Conservation (phyloP, 805 yeast genomes). For the Lipomyces yamadae region DNA sequence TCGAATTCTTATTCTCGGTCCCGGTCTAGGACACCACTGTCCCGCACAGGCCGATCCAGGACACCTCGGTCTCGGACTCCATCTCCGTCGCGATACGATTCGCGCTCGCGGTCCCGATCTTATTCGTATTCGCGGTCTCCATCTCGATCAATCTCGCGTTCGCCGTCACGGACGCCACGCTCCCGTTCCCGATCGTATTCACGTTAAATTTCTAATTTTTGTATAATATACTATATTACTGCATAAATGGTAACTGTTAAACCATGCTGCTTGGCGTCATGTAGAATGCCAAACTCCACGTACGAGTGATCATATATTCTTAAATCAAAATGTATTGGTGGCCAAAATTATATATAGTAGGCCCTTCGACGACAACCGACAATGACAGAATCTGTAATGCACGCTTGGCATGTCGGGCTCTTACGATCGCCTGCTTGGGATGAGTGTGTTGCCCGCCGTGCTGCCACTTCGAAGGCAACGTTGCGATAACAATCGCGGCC, state of each 20-base stretch:
- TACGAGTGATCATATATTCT: too few species aligned
- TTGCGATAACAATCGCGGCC: too few species aligned
- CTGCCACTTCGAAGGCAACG: too few species aligned
- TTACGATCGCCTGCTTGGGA: too few species aligned
- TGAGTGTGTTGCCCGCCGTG: too few species aligned
- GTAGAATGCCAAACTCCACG: too few species aligned
- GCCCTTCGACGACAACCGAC: too few species aligned
- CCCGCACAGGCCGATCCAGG: constrained; percentile 11
- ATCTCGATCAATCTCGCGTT: neutral
- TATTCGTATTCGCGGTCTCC: constrained; percentile 13
- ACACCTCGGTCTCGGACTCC: neutral
- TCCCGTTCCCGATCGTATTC: constrained; percentile 6
- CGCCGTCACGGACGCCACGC: constrained; percentile 3
- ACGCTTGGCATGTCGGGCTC: too few species aligned
- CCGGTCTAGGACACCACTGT: constrained; percentile 6
- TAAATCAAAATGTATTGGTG: too few species aligned
- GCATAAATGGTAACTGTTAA: neutral
- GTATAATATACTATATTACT: neutral
- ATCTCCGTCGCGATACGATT: neutral
- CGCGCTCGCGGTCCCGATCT: neutral
- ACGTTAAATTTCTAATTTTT: neutral
- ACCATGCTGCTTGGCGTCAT: too few species aligned
- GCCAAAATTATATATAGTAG: too few species aligned
- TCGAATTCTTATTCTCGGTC: constrained; percentile 23
- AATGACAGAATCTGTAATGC: too few species aligned